Conservation (phyloP, 2,329 filamentous ascomycete species). For the Macrophomina tecta region DNA sequence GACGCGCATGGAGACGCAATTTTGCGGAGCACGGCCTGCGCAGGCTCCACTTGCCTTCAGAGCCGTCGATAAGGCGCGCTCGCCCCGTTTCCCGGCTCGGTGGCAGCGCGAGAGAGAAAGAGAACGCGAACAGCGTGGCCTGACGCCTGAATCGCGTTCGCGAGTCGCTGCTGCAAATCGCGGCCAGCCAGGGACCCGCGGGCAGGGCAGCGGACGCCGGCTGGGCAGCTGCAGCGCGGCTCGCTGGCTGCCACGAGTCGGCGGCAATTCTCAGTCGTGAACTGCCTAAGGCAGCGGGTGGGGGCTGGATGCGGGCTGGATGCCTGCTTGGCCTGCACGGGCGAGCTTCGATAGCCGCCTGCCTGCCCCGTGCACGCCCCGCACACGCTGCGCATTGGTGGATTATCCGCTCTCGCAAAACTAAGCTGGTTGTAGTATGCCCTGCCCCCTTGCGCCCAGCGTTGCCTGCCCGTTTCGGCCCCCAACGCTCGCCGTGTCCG, state of each 20-base stretch:
- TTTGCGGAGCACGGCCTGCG: slow-evolving; percentile 18
- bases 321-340: background rate
- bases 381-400: background rate
- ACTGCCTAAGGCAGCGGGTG: slow-evolving; percentile 6
- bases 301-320: background rate
- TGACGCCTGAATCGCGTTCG: slow-evolving; percentile 17
- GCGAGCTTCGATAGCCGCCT: slow-evolving; percentile 11
- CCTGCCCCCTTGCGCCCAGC: background rate
- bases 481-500: slow-evolving; percentile 1
- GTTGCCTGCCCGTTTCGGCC: slow-evolving; percentile 8
- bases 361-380: background rate
- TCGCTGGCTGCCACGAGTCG: background rate
- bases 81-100: slow-evolving; percentile 18
- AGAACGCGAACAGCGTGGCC: slow-evolving; percentile 19
- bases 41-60: slow-evolving; percentile 20
- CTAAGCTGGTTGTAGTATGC: background rate
- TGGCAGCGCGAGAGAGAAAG: slow-evolving; percentile 5
- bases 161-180: slow-evolving; percentile 12
- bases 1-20: slow-evolving; percentile 24
- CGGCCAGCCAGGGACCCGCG: slow-evolving; percentile 2
- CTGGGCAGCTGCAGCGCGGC: background rate
- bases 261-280: background rate
- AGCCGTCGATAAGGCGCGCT: slow-evolving; percentile 26
- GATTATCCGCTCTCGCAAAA: slow-evolving; percentile 2
- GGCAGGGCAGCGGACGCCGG: background rate